Percentiles rank a stretch among this genome's conserved stretches.
These are phyloP conservation scores for Paecilomyces formosus DNA, from an alignment of 2,329 filamentous ascomycete genomes.

Conservation along the genomic window DNA sequence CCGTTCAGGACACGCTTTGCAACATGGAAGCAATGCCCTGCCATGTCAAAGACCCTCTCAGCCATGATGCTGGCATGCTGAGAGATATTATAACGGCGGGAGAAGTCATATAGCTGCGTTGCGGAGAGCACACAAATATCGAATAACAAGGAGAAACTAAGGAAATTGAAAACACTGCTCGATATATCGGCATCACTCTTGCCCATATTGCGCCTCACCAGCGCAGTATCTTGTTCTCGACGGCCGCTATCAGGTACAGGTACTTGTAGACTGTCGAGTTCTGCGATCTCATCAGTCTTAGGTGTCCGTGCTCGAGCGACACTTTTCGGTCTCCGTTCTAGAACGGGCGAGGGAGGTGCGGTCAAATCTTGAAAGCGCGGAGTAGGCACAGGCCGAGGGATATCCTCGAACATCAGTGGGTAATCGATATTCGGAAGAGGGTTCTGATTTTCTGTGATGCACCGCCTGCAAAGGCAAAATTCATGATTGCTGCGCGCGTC, in stretches of 20 bases:
- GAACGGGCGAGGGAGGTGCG: neutral
- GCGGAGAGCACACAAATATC: conserved; percentile 21
- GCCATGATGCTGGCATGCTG: conserved; percentile 16
- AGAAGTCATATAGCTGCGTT: conserved; percentile 18
- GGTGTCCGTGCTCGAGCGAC: neutral
- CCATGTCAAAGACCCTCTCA: conserved; percentile 21
- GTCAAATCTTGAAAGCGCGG: conserved; percentile 1
- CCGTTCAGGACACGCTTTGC: conserved; percentile 15
- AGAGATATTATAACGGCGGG: conserved; percentile 14
- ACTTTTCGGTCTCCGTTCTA: conserved; percentile 4
- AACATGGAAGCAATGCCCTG: conserved; percentile 22
- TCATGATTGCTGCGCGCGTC: neutral
- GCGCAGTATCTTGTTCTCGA: conserved; percentile 3
- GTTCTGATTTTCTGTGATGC: neutral
- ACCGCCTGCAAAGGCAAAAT: neutral
- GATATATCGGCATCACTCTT: neutral
- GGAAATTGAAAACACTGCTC: conserved; percentile 6
- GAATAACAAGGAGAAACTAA: conserved; percentile 22
- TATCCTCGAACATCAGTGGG: conserved; percentile 1
- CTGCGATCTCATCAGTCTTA: conserved; percentile 22
- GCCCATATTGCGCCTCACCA: neutral
- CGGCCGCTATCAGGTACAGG: conserved; percentile 9
- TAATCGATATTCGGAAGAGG: neutral
- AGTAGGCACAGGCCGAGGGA: neutral
- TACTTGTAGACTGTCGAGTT: conserved; percentile 28